Evolutionary conservation across 192 early-diverging fungal species (phyloP).

Genomic region (Coemansia furcata): DNA sequence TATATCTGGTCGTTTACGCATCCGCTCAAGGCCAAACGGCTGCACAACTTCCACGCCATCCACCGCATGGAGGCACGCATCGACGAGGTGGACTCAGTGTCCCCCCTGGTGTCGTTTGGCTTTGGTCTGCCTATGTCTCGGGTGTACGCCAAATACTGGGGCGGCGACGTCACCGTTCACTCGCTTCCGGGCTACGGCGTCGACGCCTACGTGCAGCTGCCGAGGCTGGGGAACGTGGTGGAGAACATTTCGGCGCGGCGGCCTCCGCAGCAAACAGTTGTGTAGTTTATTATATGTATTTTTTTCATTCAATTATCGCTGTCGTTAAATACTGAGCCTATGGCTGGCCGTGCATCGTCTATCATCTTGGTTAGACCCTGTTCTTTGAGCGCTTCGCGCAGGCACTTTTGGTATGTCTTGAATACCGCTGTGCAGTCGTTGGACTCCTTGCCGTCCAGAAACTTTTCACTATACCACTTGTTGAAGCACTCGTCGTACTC

Average conservation of each 20-base stretch:
- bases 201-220: constrained; percentile 85
- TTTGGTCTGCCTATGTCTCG: constrained; percentile 88
- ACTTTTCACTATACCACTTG: constrained; percentile 94
- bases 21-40: constrained; percentile 57
- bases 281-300: neutral
- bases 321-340: constrained; percentile 37
- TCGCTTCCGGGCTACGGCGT: constrained; percentile 88
- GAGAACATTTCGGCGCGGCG: constrained; percentile 40
- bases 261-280: neutral
- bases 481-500: constrained; percentile 92
- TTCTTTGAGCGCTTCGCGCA: constrained; percentile 72
- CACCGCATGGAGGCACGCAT: constrained; percentile 77
- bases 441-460: constrained; percentile 78
- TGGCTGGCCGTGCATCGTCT: constrained; percentile 76
- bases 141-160: constrained; percentile 96
- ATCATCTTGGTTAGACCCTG: constrained; percentile 85
- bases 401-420: constrained; percentile 77
- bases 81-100: constrained; percentile 53
- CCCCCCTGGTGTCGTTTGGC: constrained; percentile 64
- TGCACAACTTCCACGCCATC: constrained; percentile 71
- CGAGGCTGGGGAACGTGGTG: constrained; percentile 65
- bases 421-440: constrained; percentile 84
- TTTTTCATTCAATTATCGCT: neutral
- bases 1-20: constrained; percentile 83
- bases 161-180: constrained; percentile 75